Evolutionary conservation across 345 rosid species (phyloP).

Genomic region (Leavenworthia alabamica): DNA sequence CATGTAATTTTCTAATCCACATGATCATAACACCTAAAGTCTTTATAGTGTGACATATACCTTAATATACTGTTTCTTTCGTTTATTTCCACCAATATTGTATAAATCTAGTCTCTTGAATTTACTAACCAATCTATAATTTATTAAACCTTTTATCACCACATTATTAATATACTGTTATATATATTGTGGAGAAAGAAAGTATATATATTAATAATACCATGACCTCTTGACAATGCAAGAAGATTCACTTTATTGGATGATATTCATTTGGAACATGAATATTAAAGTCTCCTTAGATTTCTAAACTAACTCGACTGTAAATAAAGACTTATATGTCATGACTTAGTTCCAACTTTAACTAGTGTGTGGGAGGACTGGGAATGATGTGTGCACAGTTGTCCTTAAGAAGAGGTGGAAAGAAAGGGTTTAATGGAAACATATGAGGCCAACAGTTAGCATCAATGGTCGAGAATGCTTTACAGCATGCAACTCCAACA

Average conservation of each 20-base stretch:
- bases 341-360: neutral
- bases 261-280: neutral
- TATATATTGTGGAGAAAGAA: neutral
- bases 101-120: neutral
- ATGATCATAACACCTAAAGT: neutral
- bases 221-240: neutral
- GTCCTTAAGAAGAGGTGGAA: conserved; percentile 14
- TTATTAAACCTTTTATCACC: neutral
- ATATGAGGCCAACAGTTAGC: conserved; percentile 19
- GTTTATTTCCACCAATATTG: neutral
- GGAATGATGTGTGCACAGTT: neutral
- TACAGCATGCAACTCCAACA: conserved; percentile 21
- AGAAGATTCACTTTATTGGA: neutral
- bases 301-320: neutral
- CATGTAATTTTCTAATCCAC: neutral
- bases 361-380: neutral
- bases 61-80: neutral
- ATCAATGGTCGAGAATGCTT: conserved; percentile 5
- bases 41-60: neutral
- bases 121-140: neutral
- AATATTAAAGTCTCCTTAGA: neutral
- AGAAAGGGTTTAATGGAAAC: conserved; percentile 12
- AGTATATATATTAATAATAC: neutral
- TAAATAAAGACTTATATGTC: neutral
- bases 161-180: neutral